Percentiles rank a stretch among this genome's conserved stretches.
Conservation (phyloP, 2,329 filamentous ascomycete species). For the Fusarium domesticum region DNA sequence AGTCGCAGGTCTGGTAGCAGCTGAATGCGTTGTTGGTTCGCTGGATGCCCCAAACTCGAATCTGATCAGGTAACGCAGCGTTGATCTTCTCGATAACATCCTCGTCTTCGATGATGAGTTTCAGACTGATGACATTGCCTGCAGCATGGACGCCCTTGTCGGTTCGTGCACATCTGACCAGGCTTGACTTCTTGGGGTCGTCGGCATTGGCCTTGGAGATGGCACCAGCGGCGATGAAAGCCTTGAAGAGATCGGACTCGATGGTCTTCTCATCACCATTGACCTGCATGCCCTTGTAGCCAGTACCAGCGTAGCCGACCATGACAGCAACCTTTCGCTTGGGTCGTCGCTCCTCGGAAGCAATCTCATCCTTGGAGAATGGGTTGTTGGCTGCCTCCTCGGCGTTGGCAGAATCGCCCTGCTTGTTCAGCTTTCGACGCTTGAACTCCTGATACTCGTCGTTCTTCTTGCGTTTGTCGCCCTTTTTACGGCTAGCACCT, state of each 20-base stretch:
- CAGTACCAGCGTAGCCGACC: constrained; percentile 92
- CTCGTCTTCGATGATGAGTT: constrained; percentile 90
- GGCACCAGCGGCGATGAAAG: constrained; percentile 85
- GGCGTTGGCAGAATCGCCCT: constrained; percentile 33
- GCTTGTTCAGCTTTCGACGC: constrained; percentile 40
- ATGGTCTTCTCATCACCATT: constrained; percentile 82
- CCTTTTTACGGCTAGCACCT: constrained; percentile 35
- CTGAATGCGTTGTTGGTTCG: constrained; percentile 88
- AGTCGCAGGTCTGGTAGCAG: constrained; percentile 92
- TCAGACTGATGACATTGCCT: constrained; percentile 91
- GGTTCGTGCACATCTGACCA: constrained; percentile 90
- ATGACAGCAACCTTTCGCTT: constrained; percentile 96
- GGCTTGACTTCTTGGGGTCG: constrained; percentile 92
- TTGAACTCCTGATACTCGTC: constrained; percentile 42
- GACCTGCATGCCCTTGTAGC: constrained; percentile 97
- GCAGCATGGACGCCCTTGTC: constrained; percentile 98
- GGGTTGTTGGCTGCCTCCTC: constrained; percentile 40
- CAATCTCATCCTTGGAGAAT: constrained; percentile 76
- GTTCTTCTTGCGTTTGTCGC: constrained; percentile 40
- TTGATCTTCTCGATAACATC: constrained; percentile 92
- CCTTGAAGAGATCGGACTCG: constrained; percentile 89
- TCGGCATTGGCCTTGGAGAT: constrained; percentile 97
- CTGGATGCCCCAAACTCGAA: constrained; percentile 91
- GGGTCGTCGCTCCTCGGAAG: constrained; percentile 77
- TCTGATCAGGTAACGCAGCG: constrained; percentile 76